Conservation (phyloP, 2,329 filamentous ascomycete species). For the Trichoderma afroharzianum region DNA sequence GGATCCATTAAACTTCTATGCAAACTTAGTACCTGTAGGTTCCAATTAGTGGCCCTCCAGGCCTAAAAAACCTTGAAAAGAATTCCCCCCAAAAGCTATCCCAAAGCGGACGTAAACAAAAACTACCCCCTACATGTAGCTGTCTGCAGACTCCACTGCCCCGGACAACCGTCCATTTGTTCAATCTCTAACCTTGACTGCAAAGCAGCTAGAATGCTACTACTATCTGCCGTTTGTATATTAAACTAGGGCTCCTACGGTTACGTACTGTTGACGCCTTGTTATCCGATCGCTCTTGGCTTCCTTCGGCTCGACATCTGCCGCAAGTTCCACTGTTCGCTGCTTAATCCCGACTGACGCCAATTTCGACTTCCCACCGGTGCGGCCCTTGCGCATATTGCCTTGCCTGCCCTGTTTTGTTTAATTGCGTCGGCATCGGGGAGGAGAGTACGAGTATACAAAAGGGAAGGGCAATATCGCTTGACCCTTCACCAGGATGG, state of each 20-base stretch:
- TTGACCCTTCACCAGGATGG: constrained; percentile 41
- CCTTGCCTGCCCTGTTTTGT: not conserved
- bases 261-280: not conserved
- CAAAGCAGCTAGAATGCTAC: not conserved
- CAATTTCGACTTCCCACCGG: not conserved
- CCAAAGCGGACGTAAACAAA: constrained; percentile 41
- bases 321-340: constrained; percentile 3
- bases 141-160: constrained; percentile 30
- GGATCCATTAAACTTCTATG: not conserved
- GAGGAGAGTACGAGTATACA: not conserved
- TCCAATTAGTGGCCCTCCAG: not conserved
- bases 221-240: not conserved
- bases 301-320: not conserved
- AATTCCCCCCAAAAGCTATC: constrained; percentile 26
- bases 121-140: constrained; percentile 31
- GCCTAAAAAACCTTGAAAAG: not conserved
- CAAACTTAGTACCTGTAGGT: not conserved
- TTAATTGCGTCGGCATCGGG: not conserved
- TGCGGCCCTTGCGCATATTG: not conserved
- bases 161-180: constrained; percentile 21
- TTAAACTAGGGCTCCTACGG: not conserved
- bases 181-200: constrained; percentile 19
- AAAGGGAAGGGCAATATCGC: constrained; percentile 1
- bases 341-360: not conserved
- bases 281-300: constrained; percentile 8